Evolutionary conservation across 176 grass and related monocot species (phyloP), one percentile per base, ranked within the genome.

Genomic region (Bolboschoenus planiculmis): DNA sequence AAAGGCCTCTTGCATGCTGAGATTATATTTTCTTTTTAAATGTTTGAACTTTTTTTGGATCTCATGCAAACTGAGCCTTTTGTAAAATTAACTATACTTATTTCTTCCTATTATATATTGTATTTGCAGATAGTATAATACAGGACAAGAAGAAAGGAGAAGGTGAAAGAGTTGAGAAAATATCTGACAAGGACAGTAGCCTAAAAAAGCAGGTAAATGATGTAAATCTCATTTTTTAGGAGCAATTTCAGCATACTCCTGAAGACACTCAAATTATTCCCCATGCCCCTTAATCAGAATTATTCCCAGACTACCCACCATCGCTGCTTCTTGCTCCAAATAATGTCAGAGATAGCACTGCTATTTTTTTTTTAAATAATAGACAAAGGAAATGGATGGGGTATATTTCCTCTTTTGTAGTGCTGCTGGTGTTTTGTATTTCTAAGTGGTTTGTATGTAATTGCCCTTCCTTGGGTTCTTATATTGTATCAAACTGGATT

Each of bases 51-150:
- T 39, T 74, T 74, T 27, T 56, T 6, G 11, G 34, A 76, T 51
- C 43, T 76, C 51, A 76, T 15, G 26, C 23, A 76, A 30, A 30
- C 42, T 50, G 51, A 21, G 42, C 13, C 8, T 14, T 9, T 5
- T 18, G 26, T 48, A 44, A 50, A 51, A 51, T 47, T 50, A 30
- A 51, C 65, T 20, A 37, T 13, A 76, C 43, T 8, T 15, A 23
- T 80, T 20, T 36, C 26, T 80, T 55, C 51, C 34, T 26, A 24
- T 27, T 24, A 42, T 15, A 60, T 80, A 16, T 59, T 80, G 10
- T 58, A 58, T 78, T 78, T 51, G 47, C 78, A 80, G 78, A 60
- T 80, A 50, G 5, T 42, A 55, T 80, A 50, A 44, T 51, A 60
- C 5, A 80, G 54, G 55, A 60, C 18, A 80, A 80, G 48, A 57